Evolutionary conservation across 129 eudicot species (phyloP).

Genomic region (Artemisia argyi): DNA sequence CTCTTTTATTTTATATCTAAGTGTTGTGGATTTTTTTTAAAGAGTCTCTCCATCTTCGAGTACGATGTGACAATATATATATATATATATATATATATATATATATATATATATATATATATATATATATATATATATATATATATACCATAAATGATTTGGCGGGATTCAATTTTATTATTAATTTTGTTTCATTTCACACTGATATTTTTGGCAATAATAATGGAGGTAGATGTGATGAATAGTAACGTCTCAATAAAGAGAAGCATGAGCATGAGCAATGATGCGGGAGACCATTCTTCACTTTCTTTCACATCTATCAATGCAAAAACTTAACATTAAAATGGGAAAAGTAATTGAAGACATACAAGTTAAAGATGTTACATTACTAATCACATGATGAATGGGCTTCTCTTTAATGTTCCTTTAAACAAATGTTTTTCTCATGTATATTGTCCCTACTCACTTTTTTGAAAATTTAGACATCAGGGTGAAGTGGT

Average conservation of each 20-base stretch:
- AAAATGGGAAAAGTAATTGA: slow-evolving; percentile 9
- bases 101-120: too few species aligned
- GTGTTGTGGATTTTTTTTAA: too few species aligned
- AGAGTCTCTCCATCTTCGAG: too few species aligned
- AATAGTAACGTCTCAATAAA: slow-evolving; percentile 19
- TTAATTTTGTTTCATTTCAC: background rate
- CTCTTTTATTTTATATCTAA: too few species aligned
- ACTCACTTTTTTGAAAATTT: slow-evolving; percentile 7
- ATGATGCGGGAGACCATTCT: slow-evolving; percentile 15
- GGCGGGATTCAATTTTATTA: too few species aligned
- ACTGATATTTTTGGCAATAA: too few species aligned
- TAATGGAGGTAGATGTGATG: slow-evolving; percentile 14
- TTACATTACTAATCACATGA: slow-evolving; percentile 19
- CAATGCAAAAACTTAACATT: background rate
- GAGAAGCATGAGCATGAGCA: slow-evolving; percentile 29
- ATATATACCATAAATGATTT: too few species aligned
- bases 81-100: too few species aligned
- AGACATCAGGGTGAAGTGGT: background rate
- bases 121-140: too few species aligned
- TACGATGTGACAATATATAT: too few species aligned
- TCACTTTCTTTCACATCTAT: slow-evolving; percentile 19
- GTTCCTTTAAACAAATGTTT: slow-evolving; percentile 8
- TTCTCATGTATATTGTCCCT: slow-evolving; percentile 15
- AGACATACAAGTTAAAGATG: background rate
- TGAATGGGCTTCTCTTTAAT: slow-evolving; percentile 22